Conservation (phyloP, 1,284 basidiomycete genomes). For the Moniliophthora roreri region DNA sequence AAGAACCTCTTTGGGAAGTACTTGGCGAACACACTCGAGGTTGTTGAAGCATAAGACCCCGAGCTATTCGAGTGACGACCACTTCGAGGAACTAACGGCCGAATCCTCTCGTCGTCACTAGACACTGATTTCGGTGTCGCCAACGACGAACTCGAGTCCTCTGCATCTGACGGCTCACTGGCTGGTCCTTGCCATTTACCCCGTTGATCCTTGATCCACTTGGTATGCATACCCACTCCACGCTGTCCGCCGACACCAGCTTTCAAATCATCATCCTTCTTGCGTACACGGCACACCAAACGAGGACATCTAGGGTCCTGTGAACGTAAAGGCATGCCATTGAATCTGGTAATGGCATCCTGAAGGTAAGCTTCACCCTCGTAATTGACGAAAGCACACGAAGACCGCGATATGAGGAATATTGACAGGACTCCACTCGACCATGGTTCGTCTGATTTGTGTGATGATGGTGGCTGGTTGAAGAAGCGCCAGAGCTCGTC, state of each 20-base stretch:
- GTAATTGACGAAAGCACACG: conserved; percentile 94
- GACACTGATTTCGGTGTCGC: conserved; percentile 11
- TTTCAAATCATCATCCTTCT: conserved; percentile 83
- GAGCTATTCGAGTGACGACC: conserved; percentile 48
- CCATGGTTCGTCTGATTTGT: not conserved
- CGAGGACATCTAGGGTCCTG: conserved; percentile 73
- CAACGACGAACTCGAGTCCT: conserved; percentile 13
- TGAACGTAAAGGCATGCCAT: conserved; percentile 65
- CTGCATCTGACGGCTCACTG: not conserved
- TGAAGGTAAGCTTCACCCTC: conserved; percentile 63
- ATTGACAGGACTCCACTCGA: conserved; percentile 66
- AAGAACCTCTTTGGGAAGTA: conserved; percentile 89
- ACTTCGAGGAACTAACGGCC: conserved; percentile 30
- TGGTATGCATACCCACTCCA: conserved; percentile 78
- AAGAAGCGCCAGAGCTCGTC: conserved; percentile 92
- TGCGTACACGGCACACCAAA: conserved; percentile 85
- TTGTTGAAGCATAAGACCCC: conserved; percentile 67
- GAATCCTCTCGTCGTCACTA: conserved; percentile 27
- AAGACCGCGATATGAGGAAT: conserved; percentile 90
- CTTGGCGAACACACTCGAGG: conserved; percentile 67
- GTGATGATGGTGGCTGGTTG: conserved; percentile 46
- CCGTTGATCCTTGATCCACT: conserved; percentile 70
- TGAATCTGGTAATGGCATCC: conserved; percentile 72
- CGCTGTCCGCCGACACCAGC: conserved; percentile 92
- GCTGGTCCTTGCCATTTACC: conserved; percentile 14